Evolutionary conservation across 495 filamentous ascomycete species (phyloP), one percentile per base, ranked within the genome.

Genomic region (Clohesyomyces aquaticus): DNA sequence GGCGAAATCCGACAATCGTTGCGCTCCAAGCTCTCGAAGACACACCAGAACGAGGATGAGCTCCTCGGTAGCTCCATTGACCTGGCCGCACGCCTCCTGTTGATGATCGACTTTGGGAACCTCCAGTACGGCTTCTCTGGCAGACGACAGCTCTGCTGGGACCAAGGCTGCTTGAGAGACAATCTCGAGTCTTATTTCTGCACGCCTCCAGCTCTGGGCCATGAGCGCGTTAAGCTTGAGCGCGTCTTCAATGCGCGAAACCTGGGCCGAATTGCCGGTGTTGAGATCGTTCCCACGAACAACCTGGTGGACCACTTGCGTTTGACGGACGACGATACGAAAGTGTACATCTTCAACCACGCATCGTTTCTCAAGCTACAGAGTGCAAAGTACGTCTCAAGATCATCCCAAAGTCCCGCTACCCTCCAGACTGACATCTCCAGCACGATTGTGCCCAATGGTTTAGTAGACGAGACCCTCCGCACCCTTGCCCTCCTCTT

Each of bases 221-320:
- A 38, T 42, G 61, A 63, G 1, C 12, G 52, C 0, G 19, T 65
- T 0, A 65, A 46, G 32, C 42, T 65, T 3, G 66, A 70, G 29
- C 10, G 25, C 10, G 45, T 26, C 11, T 76, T 77, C 66, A 77
- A 63, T 14, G 73, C 69, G 4, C 43, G 47, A 11, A 76, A 76
- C 61, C 53, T 77, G 18, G 50, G 29, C 21, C 61, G 68, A 1
- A 75, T 80, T 46, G 78, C 63, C 6, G 78, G 77, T 1, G 63
- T 81, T 23, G 57, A 72, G 29, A 69, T 81, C 14, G 18, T 55
- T 8, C 77, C 71, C 74, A 83, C 80, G 12, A 52, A 71, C 47
- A 79, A 82, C 45, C 51, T 82, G 2, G 68, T 71, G 0, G 78
- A 82, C 53, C 80, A 83, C 67, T 67, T 83, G 4, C 71, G 68